phyloP scores from a whole-genome alignment of 2,329 filamentous ascomycete genomes.

The Mycocentrospora acerina region DNA sequence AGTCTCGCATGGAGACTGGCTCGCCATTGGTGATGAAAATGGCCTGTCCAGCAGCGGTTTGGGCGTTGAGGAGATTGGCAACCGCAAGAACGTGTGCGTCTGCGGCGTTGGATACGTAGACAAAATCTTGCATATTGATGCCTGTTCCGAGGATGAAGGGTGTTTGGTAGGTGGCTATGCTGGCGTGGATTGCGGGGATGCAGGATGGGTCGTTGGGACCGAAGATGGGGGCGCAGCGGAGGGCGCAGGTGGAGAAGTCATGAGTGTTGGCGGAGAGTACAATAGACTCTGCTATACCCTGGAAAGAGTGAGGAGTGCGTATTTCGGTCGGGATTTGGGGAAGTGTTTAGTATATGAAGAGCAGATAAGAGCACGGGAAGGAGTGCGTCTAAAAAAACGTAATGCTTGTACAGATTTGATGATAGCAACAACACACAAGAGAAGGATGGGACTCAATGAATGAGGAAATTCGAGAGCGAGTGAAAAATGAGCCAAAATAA shows the following conservation, averaged over 20 bases:
- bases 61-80: conserved; percentile 66
- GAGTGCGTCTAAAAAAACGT: no score
- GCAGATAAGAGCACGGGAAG: not conserved
- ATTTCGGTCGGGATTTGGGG: not conserved
- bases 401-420: no score
- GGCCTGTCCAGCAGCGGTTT: conserved; percentile 68
- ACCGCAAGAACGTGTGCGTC: conserved; percentile 84
- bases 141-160: conserved; percentile 79
- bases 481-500: conserved; percentile 3
- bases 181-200: conserved; percentile 71
- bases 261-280: conserved; percentile 73
- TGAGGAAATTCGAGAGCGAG: not conserved
- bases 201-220: conserved; percentile 83
- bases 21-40: conserved; percentile 90
- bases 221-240: conserved; percentile 87
- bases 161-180: conserved; percentile 68
- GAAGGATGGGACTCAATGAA: not conserved
- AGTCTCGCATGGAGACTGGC: conserved; percentile 90
- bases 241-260: conserved; percentile 71
- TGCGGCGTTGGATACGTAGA: conserved; percentile 68
- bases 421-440: no score
- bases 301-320: not conserved
- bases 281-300: conserved; percentile 78
- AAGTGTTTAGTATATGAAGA: not conserved
- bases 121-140: conserved; percentile 69